These are phyloP conservation scores for Solanum tacnaense DNA, from an alignment of 257 asterid species.

Conservation along the genomic window DNA sequence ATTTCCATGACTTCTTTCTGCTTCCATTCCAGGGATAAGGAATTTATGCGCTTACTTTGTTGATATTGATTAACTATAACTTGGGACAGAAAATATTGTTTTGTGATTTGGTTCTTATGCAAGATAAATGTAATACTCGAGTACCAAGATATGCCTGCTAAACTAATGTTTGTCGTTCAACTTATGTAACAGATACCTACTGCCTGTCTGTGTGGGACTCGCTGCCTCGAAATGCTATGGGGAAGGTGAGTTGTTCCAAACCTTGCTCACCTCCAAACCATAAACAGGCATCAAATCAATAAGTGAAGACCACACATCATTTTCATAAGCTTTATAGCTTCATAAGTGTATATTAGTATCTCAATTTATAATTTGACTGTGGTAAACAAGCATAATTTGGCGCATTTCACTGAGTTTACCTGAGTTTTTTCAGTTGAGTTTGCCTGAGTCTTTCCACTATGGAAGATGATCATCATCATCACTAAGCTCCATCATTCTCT, in stretches of 20 bases:
- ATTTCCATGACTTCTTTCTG: background rate
- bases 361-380: too few relatives aligned
- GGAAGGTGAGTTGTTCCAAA: too few relatives aligned
- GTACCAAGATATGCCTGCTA: background rate
- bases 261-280: too few relatives aligned
- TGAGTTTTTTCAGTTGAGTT: too few relatives aligned
- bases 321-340: too few relatives aligned
- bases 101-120: background rate
- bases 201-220: too few relatives aligned
- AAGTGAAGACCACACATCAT: too few relatives aligned
- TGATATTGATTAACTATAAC: background rate
- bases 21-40: background rate
- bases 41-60: background rate
- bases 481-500: background rate
- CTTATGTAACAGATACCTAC: background rate
- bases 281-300: too few relatives aligned
- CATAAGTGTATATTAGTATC: too few relatives aligned
- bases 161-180: background rate
- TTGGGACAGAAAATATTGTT: background rate
- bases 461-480: background rate
- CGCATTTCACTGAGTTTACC: too few relatives aligned
- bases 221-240: too few relatives aligned
- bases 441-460: background rate
- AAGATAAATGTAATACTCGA: background rate
- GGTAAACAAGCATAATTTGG: too few relatives aligned